Percentiles rank a stretch among this genome's conserved stretches.
Evolutionary conservation across 208 protist genomes (phyloP).

Genomic region (Leishmania martiniquensis): DNA sequence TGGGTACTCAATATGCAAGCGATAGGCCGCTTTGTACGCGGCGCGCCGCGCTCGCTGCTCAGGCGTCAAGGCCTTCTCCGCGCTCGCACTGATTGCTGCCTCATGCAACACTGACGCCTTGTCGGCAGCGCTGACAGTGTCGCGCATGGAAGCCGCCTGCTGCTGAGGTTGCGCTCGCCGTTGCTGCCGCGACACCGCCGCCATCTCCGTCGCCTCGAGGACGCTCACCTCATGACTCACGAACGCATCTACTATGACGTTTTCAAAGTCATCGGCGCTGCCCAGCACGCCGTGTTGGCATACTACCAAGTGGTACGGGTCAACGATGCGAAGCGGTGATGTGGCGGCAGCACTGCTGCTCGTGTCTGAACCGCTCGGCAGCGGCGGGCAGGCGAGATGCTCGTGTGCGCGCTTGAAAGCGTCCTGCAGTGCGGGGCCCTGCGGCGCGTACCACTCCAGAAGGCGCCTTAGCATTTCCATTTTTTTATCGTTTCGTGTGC

Average conservation of each 20-base stretch:
- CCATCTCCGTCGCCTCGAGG: constrained; percentile 23
- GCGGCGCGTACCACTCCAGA: constrained; percentile 1
- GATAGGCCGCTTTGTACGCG: constrained; percentile 18
- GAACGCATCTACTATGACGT: constrained; percentile 36
- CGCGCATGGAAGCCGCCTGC: background rate
- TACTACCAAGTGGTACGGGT: constrained; percentile 67
- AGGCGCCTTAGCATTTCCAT: constrained; percentile 13
- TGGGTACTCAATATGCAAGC: constrained; percentile 25
- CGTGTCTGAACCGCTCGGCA: background rate
- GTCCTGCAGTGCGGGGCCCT: constrained; percentile 10
- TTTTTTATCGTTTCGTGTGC: constrained; percentile 3
- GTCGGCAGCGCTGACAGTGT: background rate
- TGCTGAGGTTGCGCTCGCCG: background rate
- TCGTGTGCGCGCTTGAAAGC: constrained; percentile 16
- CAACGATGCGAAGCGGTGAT: constrained; percentile 17
- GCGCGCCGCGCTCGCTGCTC: constrained; percentile 10
- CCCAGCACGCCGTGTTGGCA: constrained; percentile 72
- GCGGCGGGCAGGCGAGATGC: constrained; percentile 8
- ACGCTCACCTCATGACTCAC: constrained; percentile 38
- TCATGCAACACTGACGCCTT: background rate
- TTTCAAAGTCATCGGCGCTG: constrained; percentile 48
- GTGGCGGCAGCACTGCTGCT: too few species aligned
- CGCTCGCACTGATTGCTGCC: too few species aligned
- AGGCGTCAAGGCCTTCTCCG: constrained; percentile 6
- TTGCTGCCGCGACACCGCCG: background rate